Percentiles rank a stretch among this genome's conserved stretches.
phyloP scores from a whole-genome alignment of 1,139 yeast species.

The Magnusiomyces magnusii region DNA sequence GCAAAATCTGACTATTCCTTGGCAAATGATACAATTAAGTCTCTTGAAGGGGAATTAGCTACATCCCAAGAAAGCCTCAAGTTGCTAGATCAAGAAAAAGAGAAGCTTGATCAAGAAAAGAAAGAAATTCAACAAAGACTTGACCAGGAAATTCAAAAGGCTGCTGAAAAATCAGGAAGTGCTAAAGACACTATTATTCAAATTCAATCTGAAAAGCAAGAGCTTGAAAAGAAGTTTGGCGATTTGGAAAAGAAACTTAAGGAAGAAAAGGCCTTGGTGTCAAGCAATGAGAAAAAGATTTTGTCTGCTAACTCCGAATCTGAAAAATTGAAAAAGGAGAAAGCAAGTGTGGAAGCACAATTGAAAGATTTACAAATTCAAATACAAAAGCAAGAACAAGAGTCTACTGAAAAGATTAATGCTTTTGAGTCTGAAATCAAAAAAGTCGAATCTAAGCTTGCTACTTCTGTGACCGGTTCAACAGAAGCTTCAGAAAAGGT shows the following conservation, averaged over 20 bases:
- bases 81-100: conserved; percentile 9
- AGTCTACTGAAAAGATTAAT: background rate
- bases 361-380: background rate
- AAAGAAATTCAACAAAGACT: conserved; percentile 2
- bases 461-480: background rate
- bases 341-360: background rate
- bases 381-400: background rate
- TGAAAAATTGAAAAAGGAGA: background rate
- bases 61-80: conserved; percentile 7
- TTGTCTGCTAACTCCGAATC: background rate
- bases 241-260: conserved; percentile 18
- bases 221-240: conserved; percentile 13
- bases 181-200: conserved; percentile 1
- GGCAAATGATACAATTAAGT: background rate
- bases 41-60: conserved; percentile 8
- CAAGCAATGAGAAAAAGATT: background rate
- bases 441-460: background rate
- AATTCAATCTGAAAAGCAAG: conserved; percentile 7
- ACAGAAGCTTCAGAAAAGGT: conserved; percentile 26
- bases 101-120: conserved; percentile 3
- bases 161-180: background rate
- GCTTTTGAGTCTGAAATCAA: background rate
- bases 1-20: conserved; percentile 10
- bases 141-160: background rate
- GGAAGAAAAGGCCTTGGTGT: conserved; percentile 8